Percentiles rank a stretch among this genome's conserved stretches.
Conservation (phyloP, 176 grass and related monocot genomes). For the Bromus sterilis region DNA sequence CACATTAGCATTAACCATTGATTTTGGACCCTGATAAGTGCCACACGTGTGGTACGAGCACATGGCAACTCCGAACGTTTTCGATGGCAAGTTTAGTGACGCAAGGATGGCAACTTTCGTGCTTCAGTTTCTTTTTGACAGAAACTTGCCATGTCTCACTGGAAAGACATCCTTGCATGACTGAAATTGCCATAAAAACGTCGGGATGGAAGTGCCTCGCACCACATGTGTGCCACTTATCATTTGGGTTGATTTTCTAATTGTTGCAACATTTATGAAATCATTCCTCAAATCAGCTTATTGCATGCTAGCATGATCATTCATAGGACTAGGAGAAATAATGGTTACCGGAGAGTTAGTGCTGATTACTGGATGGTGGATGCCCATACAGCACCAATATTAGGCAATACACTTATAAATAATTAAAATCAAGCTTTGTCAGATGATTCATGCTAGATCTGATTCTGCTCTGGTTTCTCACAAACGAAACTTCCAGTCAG, state of each 20-base stretch:
- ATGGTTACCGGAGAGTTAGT: neutral
- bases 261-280: neutral
- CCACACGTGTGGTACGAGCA: no score
- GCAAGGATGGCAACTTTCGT: no score
- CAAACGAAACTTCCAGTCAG: neutral
- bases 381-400: neutral
- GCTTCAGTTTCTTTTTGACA: no score
- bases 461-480: neutral
- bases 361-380: neutral
- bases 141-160: no score
- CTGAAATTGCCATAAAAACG: no score
- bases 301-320: slow-evolving; percentile 2
- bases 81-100: no score
- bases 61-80: no score
- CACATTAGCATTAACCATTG: neutral
- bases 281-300: neutral
- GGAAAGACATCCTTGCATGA: no score
- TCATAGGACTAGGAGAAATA: neutral
- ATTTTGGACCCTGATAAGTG: no score
- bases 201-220: no score
- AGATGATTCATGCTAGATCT: neutral
- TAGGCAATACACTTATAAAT: neutral
- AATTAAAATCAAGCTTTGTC: neutral
- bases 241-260: neutral
- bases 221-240: no score